Evolutionary conservation across 495 filamentous ascomycete genomes (phyloP).

Genomic region (Penicillium canariense): DNA sequence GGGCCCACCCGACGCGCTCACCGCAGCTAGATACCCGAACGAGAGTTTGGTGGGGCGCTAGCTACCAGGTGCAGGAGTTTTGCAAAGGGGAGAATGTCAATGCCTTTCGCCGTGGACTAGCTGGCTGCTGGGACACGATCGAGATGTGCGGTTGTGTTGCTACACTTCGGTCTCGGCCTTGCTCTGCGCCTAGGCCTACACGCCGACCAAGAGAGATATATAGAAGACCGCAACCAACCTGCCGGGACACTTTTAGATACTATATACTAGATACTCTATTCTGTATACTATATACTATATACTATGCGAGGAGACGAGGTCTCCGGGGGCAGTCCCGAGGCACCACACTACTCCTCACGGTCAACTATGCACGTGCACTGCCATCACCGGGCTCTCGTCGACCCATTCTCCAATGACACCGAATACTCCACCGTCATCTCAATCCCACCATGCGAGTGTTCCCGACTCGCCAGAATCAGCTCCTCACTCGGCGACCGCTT

Average conservation of each 20-base stretch:
- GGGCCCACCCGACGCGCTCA: constrained; percentile 5
- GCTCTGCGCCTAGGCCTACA: too few species aligned
- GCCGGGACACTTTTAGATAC: too few species aligned
- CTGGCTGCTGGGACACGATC: too few species aligned
- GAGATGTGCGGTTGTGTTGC: too few species aligned
- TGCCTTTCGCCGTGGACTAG: too few species aligned
- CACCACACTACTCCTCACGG: neutral
- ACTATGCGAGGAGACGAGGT: too few species aligned
- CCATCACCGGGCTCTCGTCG: constrained; percentile 1
- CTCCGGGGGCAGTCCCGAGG: too few species aligned
- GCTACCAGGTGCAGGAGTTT: neutral
- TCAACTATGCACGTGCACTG: neutral
- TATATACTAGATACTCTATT: too few species aligned
- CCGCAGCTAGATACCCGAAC: neutral
- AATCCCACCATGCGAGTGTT: constrained; percentile 33
- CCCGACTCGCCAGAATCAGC: constrained; percentile 36
- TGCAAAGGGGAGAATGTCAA: neutral
- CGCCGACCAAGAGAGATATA: too few species aligned
- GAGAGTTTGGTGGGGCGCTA: constrained; percentile 11
- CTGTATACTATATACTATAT: too few species aligned
- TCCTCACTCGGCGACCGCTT: constrained; percentile 43
- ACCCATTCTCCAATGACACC: constrained; percentile 32
- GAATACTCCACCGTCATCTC: constrained; percentile 48
- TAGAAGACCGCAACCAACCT: too few species aligned
- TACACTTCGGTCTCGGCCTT: too few species aligned